Evolutionary conservation across 192 early-diverging fungal genomes (phyloP).

Genomic region (Lobosporangium transversale): DNA sequence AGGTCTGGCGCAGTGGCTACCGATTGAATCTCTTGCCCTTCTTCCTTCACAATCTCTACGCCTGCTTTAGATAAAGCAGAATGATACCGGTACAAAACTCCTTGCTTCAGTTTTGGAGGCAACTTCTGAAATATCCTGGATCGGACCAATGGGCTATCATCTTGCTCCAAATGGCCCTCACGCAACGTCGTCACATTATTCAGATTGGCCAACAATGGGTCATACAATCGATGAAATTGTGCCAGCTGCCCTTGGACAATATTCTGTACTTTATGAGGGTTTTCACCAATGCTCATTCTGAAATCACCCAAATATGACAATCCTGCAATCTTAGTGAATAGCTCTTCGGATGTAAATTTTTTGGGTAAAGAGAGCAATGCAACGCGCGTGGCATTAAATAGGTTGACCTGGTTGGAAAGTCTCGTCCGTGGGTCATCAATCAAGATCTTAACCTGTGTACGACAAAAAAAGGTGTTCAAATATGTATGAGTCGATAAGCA

Average conservation of each 20-base stretch:
- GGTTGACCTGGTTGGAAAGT: constrained; percentile 85
- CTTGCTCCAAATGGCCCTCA: constrained; percentile 64
- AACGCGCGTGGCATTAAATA: constrained; percentile 83
- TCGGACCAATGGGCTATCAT: constrained; percentile 67
- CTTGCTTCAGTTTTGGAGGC: constrained; percentile 75
- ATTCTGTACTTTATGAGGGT: constrained; percentile 95
- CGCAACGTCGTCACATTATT: constrained; percentile 57
- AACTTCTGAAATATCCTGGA: constrained; percentile 81
- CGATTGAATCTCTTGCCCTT: constrained; percentile 49
- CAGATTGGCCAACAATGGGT: constrained; percentile 59
- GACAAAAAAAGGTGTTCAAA: not conserved
- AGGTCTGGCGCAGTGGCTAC: constrained; percentile 44
- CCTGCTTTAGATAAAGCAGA: constrained; percentile 45
- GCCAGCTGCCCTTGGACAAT: constrained; percentile 85
- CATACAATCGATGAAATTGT: constrained; percentile 68
- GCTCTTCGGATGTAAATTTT: constrained; percentile 81
- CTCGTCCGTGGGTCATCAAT: constrained; percentile 78
- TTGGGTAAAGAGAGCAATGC: constrained; percentile 86
- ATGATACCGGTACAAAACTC: constrained; percentile 39
- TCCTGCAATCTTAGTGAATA: constrained; percentile 84
- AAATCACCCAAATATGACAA: constrained; percentile 95
- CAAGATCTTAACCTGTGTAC: constrained; percentile 77
- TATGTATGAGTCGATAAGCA: no score
- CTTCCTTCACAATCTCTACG: constrained; percentile 39
- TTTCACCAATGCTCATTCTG: constrained; percentile 91